Evolutionary conservation across 179 eudicot genomes (phyloP).

Genomic region (Actinidia chinensis): DNA sequence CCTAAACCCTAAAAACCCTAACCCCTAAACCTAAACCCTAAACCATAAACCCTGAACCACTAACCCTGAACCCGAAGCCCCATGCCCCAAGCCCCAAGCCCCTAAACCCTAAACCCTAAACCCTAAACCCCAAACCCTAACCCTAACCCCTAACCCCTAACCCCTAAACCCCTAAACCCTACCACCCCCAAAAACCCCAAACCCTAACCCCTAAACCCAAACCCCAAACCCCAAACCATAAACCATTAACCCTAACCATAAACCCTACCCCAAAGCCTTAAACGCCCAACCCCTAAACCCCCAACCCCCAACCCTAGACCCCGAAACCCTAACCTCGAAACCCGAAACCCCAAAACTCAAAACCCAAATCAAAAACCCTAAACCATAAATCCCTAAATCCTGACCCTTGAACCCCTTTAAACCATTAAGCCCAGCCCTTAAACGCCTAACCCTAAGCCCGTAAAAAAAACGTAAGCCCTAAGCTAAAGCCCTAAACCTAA

Average conservation of each 20-base stretch:
- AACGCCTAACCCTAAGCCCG: constrained; percentile 23
- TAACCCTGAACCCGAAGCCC: constrained; percentile 5
- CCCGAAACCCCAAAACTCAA: constrained; percentile 11
- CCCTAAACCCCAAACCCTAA: constrained; percentile 19
- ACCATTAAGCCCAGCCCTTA: constrained; percentile 18
- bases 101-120: constrained; percentile 16
- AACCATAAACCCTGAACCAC: neutral
- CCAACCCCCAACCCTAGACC: neutral
- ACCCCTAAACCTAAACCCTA: neutral
- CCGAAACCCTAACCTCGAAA: constrained; percentile 13
- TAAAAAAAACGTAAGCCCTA: constrained; percentile 15
- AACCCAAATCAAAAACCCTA: constrained; percentile 19
- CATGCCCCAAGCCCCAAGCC: neutral
- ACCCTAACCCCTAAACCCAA: constrained; percentile 22
- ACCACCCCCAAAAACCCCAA: no score
- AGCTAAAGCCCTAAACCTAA: constrained; percentile 19
- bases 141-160: constrained; percentile 15
- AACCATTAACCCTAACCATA: constrained; percentile 1
- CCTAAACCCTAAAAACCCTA: constrained; percentile 16
- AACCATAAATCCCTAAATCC: constrained; percentile 13
- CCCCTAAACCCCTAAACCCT: constrained; percentile 13
- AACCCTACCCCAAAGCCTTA: no score
- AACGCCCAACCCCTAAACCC: constrained; percentile 13
- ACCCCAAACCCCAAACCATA: constrained; percentile 6
- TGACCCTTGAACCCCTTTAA: no score